These are phyloP conservation scores for Flammula alnicola DNA, from an alignment of 1,284 basidiomycete species.

Conservation along the genomic window DNA sequence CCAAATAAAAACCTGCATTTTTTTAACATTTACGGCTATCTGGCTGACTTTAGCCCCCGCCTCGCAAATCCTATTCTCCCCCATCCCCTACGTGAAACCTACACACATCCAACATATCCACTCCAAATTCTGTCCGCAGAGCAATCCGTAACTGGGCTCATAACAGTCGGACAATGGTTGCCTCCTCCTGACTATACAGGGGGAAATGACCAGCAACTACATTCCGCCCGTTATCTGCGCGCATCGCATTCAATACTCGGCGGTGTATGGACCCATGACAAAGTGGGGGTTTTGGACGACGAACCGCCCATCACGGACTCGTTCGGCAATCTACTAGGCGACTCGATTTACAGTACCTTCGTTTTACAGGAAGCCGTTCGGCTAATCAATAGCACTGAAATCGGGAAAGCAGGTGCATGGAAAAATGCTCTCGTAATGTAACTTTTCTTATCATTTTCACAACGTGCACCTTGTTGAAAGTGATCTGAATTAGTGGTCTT, in stretches of 20 bases:
- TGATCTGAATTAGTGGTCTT: slow-evolving; percentile 73
- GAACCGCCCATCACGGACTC: slow-evolving; percentile 53
- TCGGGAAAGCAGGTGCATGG: slow-evolving; percentile 35
- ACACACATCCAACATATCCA: slow-evolving; percentile 54
- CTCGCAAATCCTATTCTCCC: slow-evolving; percentile 59
- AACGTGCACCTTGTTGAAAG: not conserved
- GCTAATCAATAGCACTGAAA: slow-evolving; percentile 56
- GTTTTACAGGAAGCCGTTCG: slow-evolving; percentile 84
- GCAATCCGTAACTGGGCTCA: slow-evolving; percentile 75
- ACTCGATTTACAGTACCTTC: slow-evolving; percentile 86
- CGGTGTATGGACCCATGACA: slow-evolving; percentile 79
- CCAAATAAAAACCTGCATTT: slow-evolving; percentile 36
- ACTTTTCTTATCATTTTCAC: slow-evolving; percentile 29
- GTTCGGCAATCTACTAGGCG: slow-evolving; percentile 59
- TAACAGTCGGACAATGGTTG: slow-evolving; percentile 78
- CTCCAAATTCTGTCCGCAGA: slow-evolving; percentile 74
- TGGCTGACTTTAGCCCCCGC: slow-evolving; percentile 39
- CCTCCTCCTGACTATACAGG: slow-evolving; percentile 35
- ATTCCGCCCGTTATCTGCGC: slow-evolving; percentile 79
- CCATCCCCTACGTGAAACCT: slow-evolving; percentile 56
- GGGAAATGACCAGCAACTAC: slow-evolving; percentile 38
- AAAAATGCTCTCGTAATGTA: slow-evolving; percentile 77
- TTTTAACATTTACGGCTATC: slow-evolving; percentile 41
- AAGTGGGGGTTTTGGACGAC: slow-evolving; percentile 47
- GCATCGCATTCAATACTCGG: slow-evolving; percentile 90